Evolutionary conservation across 331 rosid genomes (phyloP).

Genomic region (Stylosanthes scabra): DNA sequence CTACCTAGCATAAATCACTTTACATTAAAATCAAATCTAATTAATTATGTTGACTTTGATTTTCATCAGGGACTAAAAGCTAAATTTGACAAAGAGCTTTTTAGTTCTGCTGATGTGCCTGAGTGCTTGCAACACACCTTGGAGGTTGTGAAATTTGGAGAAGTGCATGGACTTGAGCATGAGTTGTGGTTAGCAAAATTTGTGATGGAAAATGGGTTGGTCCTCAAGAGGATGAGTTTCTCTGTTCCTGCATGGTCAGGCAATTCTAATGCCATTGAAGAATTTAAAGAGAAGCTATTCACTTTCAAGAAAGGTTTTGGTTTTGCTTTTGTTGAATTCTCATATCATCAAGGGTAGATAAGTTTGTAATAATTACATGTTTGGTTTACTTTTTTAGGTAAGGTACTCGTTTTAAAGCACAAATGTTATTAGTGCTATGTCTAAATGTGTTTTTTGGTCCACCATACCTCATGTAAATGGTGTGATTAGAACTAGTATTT

Average conservation of each 20-base stretch:
- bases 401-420: not conserved
- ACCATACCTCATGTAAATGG: not conserved
- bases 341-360: not conserved
- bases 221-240: constrained; percentile 14
- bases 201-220: constrained; percentile 29
- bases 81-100: not conserved
- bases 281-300: constrained; percentile 8
- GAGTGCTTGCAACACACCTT: constrained; percentile 20
- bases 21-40: too few species aligned
- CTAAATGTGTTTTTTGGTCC: not conserved
- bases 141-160: constrained; percentile 15
- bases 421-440: not conserved
- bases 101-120: constrained; percentile 8
- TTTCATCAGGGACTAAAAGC: constrained; percentile 5
- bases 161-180: not conserved
- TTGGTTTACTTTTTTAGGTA: not conserved
- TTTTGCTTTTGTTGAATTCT: not conserved
- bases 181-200: constrained; percentile 16
- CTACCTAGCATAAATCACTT: too few species aligned
- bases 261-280: not conserved
- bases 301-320: not conserved
- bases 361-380: not conserved
- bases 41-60: too few species aligned
- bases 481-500: not conserved
- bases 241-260: fast-evolving